Evolutionary conservation across 352 stramenopile species (phyloP).

Genomic region (Blastocystis sp.): DNA sequence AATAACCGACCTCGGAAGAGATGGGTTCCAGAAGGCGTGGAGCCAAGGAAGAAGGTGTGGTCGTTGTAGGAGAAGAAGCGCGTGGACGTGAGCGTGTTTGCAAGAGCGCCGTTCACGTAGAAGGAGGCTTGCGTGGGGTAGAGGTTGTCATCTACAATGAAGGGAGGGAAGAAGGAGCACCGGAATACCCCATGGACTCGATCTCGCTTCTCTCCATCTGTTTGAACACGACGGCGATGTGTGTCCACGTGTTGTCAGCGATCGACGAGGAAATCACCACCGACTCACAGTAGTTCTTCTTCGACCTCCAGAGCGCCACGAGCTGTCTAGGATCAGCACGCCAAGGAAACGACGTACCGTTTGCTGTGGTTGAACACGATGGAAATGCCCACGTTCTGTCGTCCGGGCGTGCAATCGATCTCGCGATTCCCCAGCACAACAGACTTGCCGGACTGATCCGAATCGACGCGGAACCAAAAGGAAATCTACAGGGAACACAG

Average conservation of each 20-base stretch:
- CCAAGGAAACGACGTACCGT: neutral
- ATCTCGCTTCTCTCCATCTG: neutral
- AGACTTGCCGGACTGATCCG: neutral
- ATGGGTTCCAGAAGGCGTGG: neutral
- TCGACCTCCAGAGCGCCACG: neutral
- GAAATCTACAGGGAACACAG: neutral
- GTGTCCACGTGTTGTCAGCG: neutral
- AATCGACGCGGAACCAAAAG: conserved; percentile 2
- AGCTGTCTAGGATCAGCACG: neutral
- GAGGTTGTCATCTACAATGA: conserved; percentile 1
- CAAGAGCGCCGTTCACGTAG: conserved; percentile 1
- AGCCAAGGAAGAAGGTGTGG: neutral
- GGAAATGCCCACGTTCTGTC: neutral
- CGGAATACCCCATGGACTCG: neutral
- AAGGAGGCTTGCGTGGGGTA: neutral
- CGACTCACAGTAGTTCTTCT: neutral
- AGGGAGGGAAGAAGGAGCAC: neutral
- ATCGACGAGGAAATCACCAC: neutral
- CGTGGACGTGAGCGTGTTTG: neutral
- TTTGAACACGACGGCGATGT: conserved; percentile 8
- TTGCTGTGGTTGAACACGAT: neutral
- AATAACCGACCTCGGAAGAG: neutral
- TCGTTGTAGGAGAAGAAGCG: neutral
- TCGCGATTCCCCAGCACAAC: conserved; percentile 6
- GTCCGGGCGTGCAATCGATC: neutral